These are phyloP conservation scores for Paraconiothyrium sp. DNA, from an alignment of 2,329 filamentous ascomycete genomes.

Conservation along the genomic window DNA sequence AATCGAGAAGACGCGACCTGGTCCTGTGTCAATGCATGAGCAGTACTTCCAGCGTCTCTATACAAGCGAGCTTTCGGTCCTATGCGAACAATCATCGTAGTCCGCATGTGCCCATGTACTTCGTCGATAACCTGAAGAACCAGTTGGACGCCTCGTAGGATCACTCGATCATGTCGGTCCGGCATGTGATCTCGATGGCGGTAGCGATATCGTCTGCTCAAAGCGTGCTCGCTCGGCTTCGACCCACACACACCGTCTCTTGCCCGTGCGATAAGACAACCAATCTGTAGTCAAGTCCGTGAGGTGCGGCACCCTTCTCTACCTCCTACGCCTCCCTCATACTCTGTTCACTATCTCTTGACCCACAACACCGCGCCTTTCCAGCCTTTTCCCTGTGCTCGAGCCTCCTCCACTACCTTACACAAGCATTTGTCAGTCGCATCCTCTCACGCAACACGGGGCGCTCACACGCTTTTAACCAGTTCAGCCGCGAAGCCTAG, in stretches of 20 bases:
- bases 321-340: not conserved
- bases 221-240: conserved; percentile 3
- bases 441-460: not conserved
- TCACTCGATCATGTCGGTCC: not conserved
- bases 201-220: not conserved
- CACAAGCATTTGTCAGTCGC: conserved; percentile 12
- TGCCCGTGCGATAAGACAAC: not conserved
- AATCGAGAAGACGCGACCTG: not conserved
- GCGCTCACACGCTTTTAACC: conserved; percentile 26
- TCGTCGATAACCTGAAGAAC: not conserved
- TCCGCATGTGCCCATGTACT: not conserved
- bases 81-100: not conserved
- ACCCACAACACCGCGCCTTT: not conserved
- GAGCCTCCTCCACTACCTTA: not conserved
- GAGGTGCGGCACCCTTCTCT: not conserved
- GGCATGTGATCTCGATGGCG: not conserved
- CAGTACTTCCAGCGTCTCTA: not conserved
- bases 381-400: not conserved
- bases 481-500: conserved; percentile 29
- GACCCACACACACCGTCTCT: not conserved
- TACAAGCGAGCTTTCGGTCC: not conserved
- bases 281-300: not conserved
- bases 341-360: not conserved
- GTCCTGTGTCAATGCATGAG: not conserved
- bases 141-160: not conserved